Conservation (phyloP, 306 rosid species). For the Cyamopsis tetragonoloba region DNA sequence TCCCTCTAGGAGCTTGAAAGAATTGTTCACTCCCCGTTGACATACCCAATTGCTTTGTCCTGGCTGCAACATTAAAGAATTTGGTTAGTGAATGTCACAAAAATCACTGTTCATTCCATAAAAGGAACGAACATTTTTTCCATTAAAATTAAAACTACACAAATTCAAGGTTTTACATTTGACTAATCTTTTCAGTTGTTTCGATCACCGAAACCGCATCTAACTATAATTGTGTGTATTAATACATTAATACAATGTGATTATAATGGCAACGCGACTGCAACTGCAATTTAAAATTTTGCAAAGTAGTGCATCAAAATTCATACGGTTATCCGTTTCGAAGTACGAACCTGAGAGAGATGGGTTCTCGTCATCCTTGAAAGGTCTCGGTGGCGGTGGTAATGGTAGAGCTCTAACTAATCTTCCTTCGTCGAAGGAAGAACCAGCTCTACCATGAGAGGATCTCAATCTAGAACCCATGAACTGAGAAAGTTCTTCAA, state of each 20-base stretch:
- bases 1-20: constrained; percentile 50
- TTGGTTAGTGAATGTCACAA: constrained; percentile 13
- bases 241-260: too few relatives aligned
- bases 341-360: constrained; percentile 50
- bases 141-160: too few relatives aligned
- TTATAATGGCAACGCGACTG: too few relatives aligned
- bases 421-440: constrained; percentile 43
- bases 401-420: constrained; percentile 44
- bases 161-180: too few relatives aligned
- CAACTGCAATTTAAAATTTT: too few relatives aligned
- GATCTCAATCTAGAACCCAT: constrained; percentile 83
- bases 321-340: background rate
- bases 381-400: constrained; percentile 57
- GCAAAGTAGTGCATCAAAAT: too few relatives aligned
- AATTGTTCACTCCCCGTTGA: constrained; percentile 44
- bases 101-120: constrained; percentile 28
- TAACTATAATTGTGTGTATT: too few relatives aligned
- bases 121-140: too few relatives aligned
- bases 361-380: constrained; percentile 56
- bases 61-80: constrained; percentile 49
- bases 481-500: constrained; percentile 86
- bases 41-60: constrained; percentile 56
- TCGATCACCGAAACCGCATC: too few relatives aligned
- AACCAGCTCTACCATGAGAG: constrained; percentile 43
- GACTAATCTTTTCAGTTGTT: too few relatives aligned